Percentiles rank a stretch among this genome's conserved stretches.
phyloP scores from a whole-genome alignment of 2,329 filamentous ascomycete genomes.

The Ciborinia camelliae region DNA sequence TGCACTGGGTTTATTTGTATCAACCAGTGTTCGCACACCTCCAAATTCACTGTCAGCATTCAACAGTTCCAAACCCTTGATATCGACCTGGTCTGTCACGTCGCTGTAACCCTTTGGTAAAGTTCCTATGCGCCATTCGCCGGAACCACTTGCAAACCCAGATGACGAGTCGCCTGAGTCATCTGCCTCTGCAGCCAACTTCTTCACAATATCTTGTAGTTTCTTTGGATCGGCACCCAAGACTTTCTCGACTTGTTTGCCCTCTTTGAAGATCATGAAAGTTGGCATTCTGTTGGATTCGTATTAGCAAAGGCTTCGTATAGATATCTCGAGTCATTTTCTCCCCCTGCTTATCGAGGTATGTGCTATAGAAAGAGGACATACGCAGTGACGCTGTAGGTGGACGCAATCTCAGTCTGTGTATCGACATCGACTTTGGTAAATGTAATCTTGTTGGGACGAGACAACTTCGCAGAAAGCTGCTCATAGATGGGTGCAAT shows the following conservation, averaged over 20 bases:
- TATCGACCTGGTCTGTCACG: conserved; percentile 77
- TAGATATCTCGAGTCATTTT: background rate
- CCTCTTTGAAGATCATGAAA: conserved; percentile 83
- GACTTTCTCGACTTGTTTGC: conserved; percentile 63
- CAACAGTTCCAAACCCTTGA: conserved; percentile 76
- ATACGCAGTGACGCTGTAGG: conserved; percentile 68
- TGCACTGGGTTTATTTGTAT: conserved; percentile 61
- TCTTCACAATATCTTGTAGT: conserved; percentile 68
- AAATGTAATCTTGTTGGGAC: conserved; percentile 72
- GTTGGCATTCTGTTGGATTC: conserved; percentile 62
- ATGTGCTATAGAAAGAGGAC: conserved; percentile 30
- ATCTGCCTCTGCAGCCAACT: conserved; percentile 63
- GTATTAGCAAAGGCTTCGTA: conserved; percentile 11
- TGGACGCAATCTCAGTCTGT: conserved; percentile 68
- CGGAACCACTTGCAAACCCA: conserved; percentile 41
- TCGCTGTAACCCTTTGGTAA: conserved; percentile 79
- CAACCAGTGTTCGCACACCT: conserved; percentile 70
- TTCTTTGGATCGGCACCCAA: conserved; percentile 70
- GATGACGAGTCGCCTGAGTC: conserved; percentile 42
- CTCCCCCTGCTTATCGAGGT: background rate
- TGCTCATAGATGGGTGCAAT: conserved; percentile 81
- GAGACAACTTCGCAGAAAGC: conserved; percentile 67
- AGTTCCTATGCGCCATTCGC: conserved; percentile 69
- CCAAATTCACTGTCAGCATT: conserved; percentile 80
- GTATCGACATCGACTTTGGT: conserved; percentile 81